Percentiles rank a stretch among this genome's conserved stretches.
Evolutionary conservation across 176 grass and related monocot genomes (phyloP).

Genomic region (Lolium multiflorum): DNA sequence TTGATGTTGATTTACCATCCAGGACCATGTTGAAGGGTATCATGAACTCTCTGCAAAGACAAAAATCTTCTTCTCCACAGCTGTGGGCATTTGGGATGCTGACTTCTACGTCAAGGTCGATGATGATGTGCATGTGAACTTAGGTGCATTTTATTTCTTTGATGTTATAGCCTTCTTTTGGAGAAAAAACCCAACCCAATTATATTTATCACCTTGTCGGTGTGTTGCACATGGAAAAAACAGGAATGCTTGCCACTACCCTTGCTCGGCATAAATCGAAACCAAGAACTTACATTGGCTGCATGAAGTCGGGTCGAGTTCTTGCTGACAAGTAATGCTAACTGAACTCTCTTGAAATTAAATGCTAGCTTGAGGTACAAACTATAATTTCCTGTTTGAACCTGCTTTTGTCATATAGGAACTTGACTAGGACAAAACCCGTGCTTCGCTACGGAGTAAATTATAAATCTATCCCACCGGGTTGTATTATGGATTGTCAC

Average conservation of each 20-base stretch:
- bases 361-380: slow-evolving; percentile 24
- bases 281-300: slow-evolving; percentile 96
- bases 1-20: slow-evolving; percentile 6
- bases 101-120: slow-evolving; percentile 98
- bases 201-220: too few species aligned
- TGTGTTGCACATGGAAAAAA: neutral
- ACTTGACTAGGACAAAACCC: slow-evolving; percentile 42
- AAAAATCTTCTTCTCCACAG: slow-evolving; percentile 94
- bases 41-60: slow-evolving; percentile 98
- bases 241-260: slow-evolving; percentile 92
- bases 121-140: slow-evolving; percentile 97
- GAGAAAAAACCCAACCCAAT: too few species aligned
- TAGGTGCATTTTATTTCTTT: slow-evolving; percentile 65
- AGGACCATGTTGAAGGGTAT: slow-evolving; percentile 97
- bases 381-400: slow-evolving; percentile 17
- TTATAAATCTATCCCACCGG: too few species aligned
- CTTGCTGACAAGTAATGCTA: slow-evolving; percentile 87
- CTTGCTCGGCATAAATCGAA: slow-evolving; percentile 82
- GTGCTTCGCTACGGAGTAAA: too few species aligned
- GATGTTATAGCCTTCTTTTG: too few species aligned
- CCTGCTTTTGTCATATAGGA: slow-evolving; percentile 52
- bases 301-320: slow-evolving; percentile 99
- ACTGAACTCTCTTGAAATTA: slow-evolving; percentile 16
- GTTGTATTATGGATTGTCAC: too few species aligned
- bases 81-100: slow-evolving; percentile 91